Evolutionary conservation across 208 protist species (phyloP).

Genomic region (Wallacemonas sp.): DNA sequence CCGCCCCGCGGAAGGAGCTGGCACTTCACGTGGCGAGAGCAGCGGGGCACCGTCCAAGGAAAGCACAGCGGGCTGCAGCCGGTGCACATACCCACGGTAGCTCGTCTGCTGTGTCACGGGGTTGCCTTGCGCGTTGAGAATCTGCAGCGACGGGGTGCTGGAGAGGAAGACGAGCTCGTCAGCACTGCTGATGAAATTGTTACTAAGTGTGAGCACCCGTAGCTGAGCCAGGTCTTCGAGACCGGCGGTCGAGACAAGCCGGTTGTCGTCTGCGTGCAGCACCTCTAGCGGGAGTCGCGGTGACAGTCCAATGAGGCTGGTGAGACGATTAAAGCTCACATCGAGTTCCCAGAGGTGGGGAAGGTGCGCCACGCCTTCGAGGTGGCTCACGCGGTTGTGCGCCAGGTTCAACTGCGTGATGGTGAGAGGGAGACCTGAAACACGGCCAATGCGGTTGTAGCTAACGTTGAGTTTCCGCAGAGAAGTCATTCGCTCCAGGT

Average conservation of each 20-base stretch:
- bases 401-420: conserved; percentile 73
- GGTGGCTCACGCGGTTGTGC: conserved; percentile 64
- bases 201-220: conserved; percentile 44
- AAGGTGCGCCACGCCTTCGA: conserved; percentile 62
- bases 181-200: conserved; percentile 74
- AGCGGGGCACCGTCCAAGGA: conserved; percentile 72
- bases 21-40: conserved; percentile 13
- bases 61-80: conserved; percentile 41
- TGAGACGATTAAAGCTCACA: conserved; percentile 71
- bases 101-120: conserved; percentile 48
- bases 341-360: conserved; percentile 70
- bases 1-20: background rate
- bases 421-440: conserved; percentile 52
- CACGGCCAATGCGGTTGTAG: conserved; percentile 59
- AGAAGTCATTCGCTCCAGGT: conserved; percentile 54
- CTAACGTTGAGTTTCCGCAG: conserved; percentile 62
- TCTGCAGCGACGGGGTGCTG: conserved; percentile 43
- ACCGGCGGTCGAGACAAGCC: conserved; percentile 38
- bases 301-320: conserved; percentile 47
- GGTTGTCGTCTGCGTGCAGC: conserved; percentile 69
- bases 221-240: conserved; percentile 59
- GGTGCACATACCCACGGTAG: conserved; percentile 43
- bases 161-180: conserved; percentile 66
- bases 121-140: conserved; percentile 56
- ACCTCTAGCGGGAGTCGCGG: conserved; percentile 46